Percentiles rank a stretch among this genome's conserved stretches.
Evolutionary conservation across 768 basidiomycete genomes (phyloP).

Genomic region (Aureoboletus auriporus): DNA sequence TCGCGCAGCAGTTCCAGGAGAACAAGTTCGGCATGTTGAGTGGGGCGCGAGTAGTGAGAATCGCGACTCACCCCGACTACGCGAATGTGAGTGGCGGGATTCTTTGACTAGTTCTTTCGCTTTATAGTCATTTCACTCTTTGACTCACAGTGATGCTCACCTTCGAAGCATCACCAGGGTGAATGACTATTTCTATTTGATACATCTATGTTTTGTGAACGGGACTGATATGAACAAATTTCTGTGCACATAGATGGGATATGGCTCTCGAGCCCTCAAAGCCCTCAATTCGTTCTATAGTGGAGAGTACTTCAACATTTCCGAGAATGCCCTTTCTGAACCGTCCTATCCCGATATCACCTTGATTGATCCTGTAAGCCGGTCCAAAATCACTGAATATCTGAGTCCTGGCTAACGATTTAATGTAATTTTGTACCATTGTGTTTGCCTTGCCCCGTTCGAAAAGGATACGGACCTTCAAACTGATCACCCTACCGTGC

Average conservation of each 20-base stretch:
- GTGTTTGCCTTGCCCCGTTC: neutral
- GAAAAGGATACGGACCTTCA: constrained; percentile 51
- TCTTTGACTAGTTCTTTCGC: neutral
- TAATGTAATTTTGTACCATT: neutral
- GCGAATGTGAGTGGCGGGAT: constrained; percentile 58
- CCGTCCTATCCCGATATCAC: constrained; percentile 59
- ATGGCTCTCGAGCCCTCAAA: constrained; percentile 85
- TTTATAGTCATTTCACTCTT: neutral
- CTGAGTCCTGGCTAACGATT: neutral
- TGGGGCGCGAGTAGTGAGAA: constrained; percentile 86
- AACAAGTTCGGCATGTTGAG: constrained; percentile 88
- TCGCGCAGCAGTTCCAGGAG: constrained; percentile 95
- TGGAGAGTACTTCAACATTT: constrained; percentile 86
- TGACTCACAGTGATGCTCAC: neutral
- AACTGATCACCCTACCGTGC: constrained; percentile 74
- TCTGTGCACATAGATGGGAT: constrained; percentile 73
- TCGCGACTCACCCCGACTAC: constrained; percentile 96
- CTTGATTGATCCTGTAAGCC: constrained; percentile 43
- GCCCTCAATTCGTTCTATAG: constrained; percentile 88
- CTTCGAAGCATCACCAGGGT: neutral
- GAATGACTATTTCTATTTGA: too few relatives aligned
- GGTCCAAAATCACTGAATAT: neutral
- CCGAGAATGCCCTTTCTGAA: constrained; percentile 53
- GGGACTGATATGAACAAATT: neutral
- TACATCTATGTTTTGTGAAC: neutral